These are phyloP conservation scores for Drechslerella coelobrocha DNA, from an alignment of 2,329 filamentous ascomycete genomes.

Conservation along the genomic window DNA sequence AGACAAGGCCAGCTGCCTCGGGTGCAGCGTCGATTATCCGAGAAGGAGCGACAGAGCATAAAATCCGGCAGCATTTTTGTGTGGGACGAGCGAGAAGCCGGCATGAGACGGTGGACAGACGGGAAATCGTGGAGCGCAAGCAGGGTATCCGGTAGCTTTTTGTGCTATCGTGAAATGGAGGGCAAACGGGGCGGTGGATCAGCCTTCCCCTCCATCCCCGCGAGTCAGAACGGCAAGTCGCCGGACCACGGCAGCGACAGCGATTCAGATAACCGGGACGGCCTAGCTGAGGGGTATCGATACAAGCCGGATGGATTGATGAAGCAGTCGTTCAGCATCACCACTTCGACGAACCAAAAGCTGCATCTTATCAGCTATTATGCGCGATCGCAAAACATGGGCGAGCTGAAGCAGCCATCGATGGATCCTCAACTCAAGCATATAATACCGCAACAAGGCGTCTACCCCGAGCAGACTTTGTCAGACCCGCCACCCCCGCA, in stretches of 20 bases:
- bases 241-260: conserved; percentile 81
- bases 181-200: conserved; percentile 85
- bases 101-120: conserved; percentile 98
- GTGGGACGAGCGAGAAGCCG: conserved; percentile 98
- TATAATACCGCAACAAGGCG: conserved; percentile 86
- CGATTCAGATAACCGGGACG: conserved; percentile 75
- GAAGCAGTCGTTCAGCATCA: conserved; percentile 99
- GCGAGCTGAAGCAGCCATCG: conserved; percentile 74
- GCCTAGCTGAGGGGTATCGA: conserved; percentile 85
- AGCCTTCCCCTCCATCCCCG: conserved; percentile 65
- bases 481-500: conserved; percentile 80
- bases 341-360: conserved; percentile 85
- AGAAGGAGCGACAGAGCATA: conserved; percentile 96
- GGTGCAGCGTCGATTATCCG: conserved; percentile 89
- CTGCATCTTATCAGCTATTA: conserved; percentile 98
- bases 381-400: conserved; percentile 71
- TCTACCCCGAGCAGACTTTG: conserved; percentile 90
- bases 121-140: conserved; percentile 99
- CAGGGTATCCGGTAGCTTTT: conserved; percentile 93
- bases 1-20: conserved; percentile 85
- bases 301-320: conserved; percentile 97
- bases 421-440: conserved; percentile 79
- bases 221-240: conserved; percentile 70
- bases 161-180: conserved; percentile 98
- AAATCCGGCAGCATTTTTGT: conserved; percentile 97